Evolutionary conservation across 1,284 basidiomycete species (phyloP), one percentile per base, ranked within the genome.

Genomic region (Apiotrichum sp.): DNA sequence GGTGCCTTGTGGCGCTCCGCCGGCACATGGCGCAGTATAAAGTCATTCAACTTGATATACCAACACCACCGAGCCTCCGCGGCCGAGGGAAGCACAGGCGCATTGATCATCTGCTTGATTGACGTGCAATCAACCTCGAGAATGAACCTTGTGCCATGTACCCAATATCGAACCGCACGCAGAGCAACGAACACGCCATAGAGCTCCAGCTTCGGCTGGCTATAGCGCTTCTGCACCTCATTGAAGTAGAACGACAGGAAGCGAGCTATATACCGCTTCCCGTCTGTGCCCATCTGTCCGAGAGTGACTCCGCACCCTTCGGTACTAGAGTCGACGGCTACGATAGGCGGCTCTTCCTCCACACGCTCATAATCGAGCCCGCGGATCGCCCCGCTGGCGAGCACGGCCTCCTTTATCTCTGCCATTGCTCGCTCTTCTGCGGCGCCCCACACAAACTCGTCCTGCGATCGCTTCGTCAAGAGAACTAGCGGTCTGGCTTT

Each of bases 211-310:
- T 57, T 57, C 2, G 55, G 52, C n/a, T 53, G 51, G 29, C 51
- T 53, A 16, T 56, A 56, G 10, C 55, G 40, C 50, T 52, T 50
- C 55, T 58, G 56, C 29, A 50, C 31, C 22, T 49, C 35, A 22
- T 58, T 58, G 48, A 50, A 58, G 49, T 58, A 58, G 33, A 54
- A 32, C 32, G 39, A 45, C 8, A 54, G 10, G 45, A 54, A 58
- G 4, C 56, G 52, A 3, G 56, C 56, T 16, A 41, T 33, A 16
- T 29, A 38, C 36, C 36, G 7, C 36, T 13, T 8, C 7, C 36
- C 36, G 36, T 38, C 36, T 13, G 36, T 38, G 8, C 36, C 36
- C 36, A 38, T 38, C 36, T 38, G 36, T 7, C 8, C 36, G 8
- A 38, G 13, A 7, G 7, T 13, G 8, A 38, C 36, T 13, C 36